Evolutionary conservation across 2,329 filamentous ascomycete genomes (phyloP), one percentile per base, ranked within the genome.

Genomic region (Aspergillus tubingensis): DNA sequence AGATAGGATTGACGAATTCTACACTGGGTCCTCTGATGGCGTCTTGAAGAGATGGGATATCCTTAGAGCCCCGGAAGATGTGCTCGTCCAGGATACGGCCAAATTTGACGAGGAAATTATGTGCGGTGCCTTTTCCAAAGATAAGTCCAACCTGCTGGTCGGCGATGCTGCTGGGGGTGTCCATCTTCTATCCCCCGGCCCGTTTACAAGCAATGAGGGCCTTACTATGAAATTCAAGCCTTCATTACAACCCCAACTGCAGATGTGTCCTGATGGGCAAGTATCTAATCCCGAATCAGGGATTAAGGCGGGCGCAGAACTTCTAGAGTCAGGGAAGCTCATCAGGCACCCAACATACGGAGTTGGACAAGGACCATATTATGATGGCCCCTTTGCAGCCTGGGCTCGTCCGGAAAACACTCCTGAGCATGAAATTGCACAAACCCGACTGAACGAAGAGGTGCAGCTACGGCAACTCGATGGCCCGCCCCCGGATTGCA

Each of bases 1-100:
- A 6, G 72, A 80, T 3, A 79, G 78, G 5, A 75, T 79, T 17
- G 78, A 79, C 6, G 76, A 83, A 1, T 76, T 88, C 8, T 87
- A 84, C 69, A 86, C 83, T 23, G 86, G 85, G 15, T 83, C 83
- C 5, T 87, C 85, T 4, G 86, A 88, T 68, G 86, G 86, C 3
- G 74, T 83, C 0, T 74, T 88, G 41, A 87, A 86, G 61, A 75
- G 77, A 3, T 88, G 86, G 86, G 81, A 88, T 68, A 81, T 86
- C 2, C 80, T 82, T 48, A 77, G 78, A 8, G 77, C 83, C 1
- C 70, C 78, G 0, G 77, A 83, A 48, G 80, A 87, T 70, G 79
- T 78, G 0, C 78, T 82, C 36, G 72, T 86, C 21, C 75, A 79
- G n/a, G 80, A 88, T 60, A 71, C 84, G 1, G 76, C 79, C 1